Conservation (phyloP, 2,329 filamentous ascomycete genomes). For the Botrytis hyacinthi region DNA sequence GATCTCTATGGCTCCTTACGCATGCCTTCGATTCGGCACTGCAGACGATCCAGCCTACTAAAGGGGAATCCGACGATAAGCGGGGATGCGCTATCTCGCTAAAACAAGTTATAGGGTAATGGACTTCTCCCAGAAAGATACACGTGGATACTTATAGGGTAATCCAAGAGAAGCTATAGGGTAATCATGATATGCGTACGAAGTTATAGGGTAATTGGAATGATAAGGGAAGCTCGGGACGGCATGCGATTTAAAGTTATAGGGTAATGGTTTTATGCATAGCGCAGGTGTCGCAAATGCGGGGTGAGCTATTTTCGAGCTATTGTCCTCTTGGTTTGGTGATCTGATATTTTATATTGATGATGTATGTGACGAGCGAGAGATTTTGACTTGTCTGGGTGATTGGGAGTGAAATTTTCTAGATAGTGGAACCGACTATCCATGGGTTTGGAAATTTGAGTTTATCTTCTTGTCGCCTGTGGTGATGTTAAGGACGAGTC, state of each 20-base stretch:
- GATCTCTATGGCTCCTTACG: neutral
- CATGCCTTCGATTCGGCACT: neutral
- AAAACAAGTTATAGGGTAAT: neutral
- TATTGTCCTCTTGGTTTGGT: neutral
- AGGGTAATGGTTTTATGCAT: neutral
- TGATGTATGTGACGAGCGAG: neutral
- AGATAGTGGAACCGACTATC: neutral
- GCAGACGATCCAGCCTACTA: neutral
- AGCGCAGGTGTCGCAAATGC: neutral
- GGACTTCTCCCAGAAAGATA: neutral
- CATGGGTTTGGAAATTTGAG: neutral
- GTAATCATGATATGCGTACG: neutral
- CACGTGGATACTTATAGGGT: conserved; percentile 2
- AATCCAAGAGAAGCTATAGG: neutral
- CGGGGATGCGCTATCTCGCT: neutral
- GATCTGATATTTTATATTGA: neutral
- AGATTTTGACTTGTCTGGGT: neutral
- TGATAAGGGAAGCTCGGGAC: neutral
- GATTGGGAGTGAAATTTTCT: neutral
- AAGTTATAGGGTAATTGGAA: conserved; percentile 1
- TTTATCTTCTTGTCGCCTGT: neutral
- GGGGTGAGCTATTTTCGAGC: neutral
- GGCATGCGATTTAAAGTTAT: neutral
- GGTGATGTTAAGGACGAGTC: neutral
- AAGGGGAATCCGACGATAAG: neutral